Evolutionary conservation across 2,329 filamentous ascomycete species (phyloP).

Genomic region (Arthroderma sp.): DNA sequence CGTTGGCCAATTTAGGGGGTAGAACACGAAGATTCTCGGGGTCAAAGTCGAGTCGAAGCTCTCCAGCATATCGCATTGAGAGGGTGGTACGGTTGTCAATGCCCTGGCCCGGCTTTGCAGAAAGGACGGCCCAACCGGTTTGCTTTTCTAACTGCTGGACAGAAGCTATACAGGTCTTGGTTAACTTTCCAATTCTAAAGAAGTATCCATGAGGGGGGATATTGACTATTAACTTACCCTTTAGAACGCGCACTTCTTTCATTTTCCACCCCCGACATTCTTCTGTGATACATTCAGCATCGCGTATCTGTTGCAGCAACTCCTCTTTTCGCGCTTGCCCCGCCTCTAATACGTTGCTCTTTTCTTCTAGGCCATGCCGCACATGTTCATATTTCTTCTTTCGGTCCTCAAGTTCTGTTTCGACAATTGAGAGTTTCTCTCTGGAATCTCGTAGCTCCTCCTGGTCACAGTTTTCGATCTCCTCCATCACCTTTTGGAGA

Average conservation of each 20-base stretch:
- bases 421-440: constrained; percentile 51
- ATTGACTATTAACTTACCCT: constrained; percentile 50
- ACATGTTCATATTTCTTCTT: constrained; percentile 55
- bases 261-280: constrained; percentile 83
- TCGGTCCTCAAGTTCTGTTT: constrained; percentile 59
- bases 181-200: constrained; percentile 1
- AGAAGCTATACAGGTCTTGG: constrained; percentile 20
- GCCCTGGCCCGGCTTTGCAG: constrained; percentile 23
- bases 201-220: not conserved
- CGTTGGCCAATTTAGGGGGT: constrained; percentile 18
- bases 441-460: constrained; percentile 64
- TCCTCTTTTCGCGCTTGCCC: constrained; percentile 55
- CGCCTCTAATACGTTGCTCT: constrained; percentile 51
- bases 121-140: constrained; percentile 36
- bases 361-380: constrained; percentile 53
- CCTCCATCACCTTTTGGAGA: constrained; percentile 59
- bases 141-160: constrained; percentile 31
- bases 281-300: constrained; percentile 72
- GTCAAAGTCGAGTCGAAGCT: constrained; percentile 34
- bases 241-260: constrained; percentile 65
- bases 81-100: constrained; percentile 24
- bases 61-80: constrained; percentile 32
- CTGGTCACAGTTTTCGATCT: constrained; percentile 53
- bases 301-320: constrained; percentile 61
- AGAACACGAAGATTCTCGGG: constrained; percentile 26